Evolutionary conservation across 768 basidiomycete genomes (phyloP), one percentile per base, ranked within the genome.

Genomic region (Saitozyma sp.): DNA sequence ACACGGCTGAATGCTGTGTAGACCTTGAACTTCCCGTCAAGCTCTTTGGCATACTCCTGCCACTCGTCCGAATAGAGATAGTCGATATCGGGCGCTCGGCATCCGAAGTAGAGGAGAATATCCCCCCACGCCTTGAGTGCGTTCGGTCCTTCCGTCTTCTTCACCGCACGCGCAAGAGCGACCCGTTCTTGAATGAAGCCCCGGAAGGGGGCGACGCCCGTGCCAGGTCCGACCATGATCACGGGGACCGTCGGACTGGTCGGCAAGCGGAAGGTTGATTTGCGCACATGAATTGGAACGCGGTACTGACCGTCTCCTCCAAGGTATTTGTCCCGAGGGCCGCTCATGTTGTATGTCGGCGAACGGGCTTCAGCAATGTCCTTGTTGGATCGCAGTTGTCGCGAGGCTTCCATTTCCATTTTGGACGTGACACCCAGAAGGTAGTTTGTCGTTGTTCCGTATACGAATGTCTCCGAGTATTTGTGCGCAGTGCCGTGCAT

Each of bases 391-490:
- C 45, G 50, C 50, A 56, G 37, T n/a, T 38, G 55, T 13, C 40
- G 58, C 41, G 79, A 79, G 19, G 63, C 66, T 16, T 46, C 29
- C 14, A 17, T 38, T 16, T 48, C 50, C 9, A 62, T 49, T 13
- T 60, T 57, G 7, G 71, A 67, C 13, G 73, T 67, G 29, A 9
- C 70, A 58, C 16, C 73, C 71, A 9, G 78, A 79, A 20, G 64
- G 55, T 40, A 89, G 89, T 60, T 85, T 84, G 78, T 91, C 95
- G 78, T 98, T 85, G 80, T 95, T 96, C 68, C 95, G 83, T 73
- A 98, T 82, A 83, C 96, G 96, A 80, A 98, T 98, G 38, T 93
- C 92, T 20, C 48, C 46, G 13, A 61, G 52, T 2, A 43, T 51
- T 74, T 88, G 90, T 10, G 94, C 85, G 85, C 86, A 86, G 78